These are phyloP conservation scores for Zoysia matrella DNA, from an alignment of 202 grass and related monocot species.

Conservation along the genomic window DNA sequence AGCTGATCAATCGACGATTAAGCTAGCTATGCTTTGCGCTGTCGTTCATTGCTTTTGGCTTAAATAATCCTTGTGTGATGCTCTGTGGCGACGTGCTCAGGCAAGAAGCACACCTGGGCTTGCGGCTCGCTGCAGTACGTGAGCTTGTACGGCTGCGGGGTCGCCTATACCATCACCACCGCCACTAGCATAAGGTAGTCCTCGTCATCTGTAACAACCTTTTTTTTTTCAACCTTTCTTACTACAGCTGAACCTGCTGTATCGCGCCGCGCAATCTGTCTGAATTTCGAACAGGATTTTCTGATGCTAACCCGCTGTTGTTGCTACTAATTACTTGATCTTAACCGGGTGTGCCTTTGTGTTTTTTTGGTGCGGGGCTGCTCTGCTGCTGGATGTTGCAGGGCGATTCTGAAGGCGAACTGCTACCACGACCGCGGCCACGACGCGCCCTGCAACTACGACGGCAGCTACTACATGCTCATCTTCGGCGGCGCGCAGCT, in stretches of 20 bases:
- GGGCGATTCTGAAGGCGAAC: slow-evolving; percentile 68
- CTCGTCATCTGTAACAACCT: not conserved
- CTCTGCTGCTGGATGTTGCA: slow-evolving; percentile 23
- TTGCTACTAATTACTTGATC: not conserved
- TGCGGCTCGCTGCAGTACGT: slow-evolving; percentile 65
- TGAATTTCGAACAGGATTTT: not conserved
- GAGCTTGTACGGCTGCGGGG: slow-evolving; percentile 57
- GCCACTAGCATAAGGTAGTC: slow-evolving; percentile 76
- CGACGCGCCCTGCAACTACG: slow-evolving; percentile 61
- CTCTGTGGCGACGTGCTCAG: slow-evolving; percentile 51
- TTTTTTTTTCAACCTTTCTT: not conserved
- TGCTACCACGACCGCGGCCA: slow-evolving; percentile 73
- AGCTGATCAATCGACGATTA: not conserved
- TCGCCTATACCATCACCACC: slow-evolving; percentile 72
- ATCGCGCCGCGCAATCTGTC: not conserved
- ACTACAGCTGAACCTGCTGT: not conserved
- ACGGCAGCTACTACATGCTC: slow-evolving; percentile 65
- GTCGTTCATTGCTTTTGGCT: not conserved
- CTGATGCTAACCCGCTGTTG: not conserved
- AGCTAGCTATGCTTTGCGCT: not conserved
- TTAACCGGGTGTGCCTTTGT: not conserved
- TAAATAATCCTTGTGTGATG: not conserved
- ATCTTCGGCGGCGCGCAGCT: slow-evolving; percentile 66
- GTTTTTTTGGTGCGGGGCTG: not conserved
- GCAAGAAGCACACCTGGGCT: slow-evolving; percentile 61